phyloP scores from a whole-genome alignment of 1,284 basidiomycete species.

The Athelia sp. region DNA sequence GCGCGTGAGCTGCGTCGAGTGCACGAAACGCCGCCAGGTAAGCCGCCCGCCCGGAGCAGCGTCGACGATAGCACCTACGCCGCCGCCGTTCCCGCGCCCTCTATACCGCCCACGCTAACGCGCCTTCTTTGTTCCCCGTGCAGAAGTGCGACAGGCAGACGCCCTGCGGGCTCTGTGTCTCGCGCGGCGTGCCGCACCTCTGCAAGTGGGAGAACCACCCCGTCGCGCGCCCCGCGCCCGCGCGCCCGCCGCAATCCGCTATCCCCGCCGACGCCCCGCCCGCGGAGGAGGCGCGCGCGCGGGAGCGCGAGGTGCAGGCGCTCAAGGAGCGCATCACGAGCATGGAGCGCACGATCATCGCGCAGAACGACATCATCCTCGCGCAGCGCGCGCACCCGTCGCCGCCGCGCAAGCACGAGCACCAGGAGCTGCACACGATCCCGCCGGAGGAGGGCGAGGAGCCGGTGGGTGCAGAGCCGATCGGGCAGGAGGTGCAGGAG shows the following conservation, averaged over 20 bases:
- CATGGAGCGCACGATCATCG: constrained; percentile 15
- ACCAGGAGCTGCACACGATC: background rate
- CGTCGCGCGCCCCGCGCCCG: constrained; percentile 41
- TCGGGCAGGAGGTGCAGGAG: constrained; percentile 18
- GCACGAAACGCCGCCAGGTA: constrained; percentile 50
- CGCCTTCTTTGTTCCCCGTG: no score
- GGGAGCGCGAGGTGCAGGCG: background rate
- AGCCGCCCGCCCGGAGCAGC: constrained; percentile 5
- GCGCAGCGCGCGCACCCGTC: background rate
- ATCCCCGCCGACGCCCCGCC: constrained; percentile 13
- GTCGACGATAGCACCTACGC: background rate
- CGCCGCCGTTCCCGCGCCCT: no score
- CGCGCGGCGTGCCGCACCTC: constrained; percentile 44
- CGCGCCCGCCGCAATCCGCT: constrained; percentile 31
- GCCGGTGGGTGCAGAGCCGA: background rate
- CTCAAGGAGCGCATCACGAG: constrained; percentile 26
- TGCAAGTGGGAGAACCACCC: constrained; percentile 51
- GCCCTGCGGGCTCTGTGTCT: constrained; percentile 45
- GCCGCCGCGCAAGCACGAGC: background rate
- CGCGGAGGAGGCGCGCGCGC: background rate
- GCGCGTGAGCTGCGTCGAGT: constrained; percentile 50
- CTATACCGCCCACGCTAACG: no score
- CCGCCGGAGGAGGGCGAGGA: background rate
- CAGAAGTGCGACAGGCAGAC: constrained; percentile 53
- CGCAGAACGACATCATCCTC: constrained; percentile 5